Evolutionary conservation across 805 yeast genomes (phyloP), one percentile per base, ranked within the genome.

Genomic region (Ogataea corticis): DNA sequence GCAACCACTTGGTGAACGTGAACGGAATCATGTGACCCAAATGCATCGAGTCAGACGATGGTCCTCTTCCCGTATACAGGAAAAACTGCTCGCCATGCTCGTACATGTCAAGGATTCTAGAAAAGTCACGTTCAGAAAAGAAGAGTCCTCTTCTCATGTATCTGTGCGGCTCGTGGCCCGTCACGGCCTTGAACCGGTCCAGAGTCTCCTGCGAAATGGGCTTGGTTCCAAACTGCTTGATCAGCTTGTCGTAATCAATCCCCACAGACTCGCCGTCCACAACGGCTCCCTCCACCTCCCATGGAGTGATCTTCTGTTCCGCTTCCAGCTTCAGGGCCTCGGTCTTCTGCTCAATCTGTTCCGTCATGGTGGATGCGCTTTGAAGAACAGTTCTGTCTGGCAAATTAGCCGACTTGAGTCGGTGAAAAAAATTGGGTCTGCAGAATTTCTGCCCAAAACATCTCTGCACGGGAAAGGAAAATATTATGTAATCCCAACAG

Each of bases 281-380:
- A 38, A 92, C 95, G 2, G 97, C 98, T 47, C 98, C 99, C 68
- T 87, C 96, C 25, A 94, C 99, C 65, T 94, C 99, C 99, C 99
- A 94, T 39, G 99, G 99, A 1, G 99, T 94, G 49, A 86, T 75
- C 29, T 71, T 74, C 62, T 84, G 91, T 46, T 75, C 82, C 2
- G 56, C 52, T 39, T 43, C 56, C 19, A 58, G 27, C 9, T 49
- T 49, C 23, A 62, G 36, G 3, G 57, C 45, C 38, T 53, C 63
- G 4, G 61, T 50, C 34, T 59, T 52, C 25, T 51, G 38, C 3
- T 40, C 42, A 11, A 61, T 38, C 38, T 60, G 54, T 29, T 58
- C 59, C 14, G 51, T 41, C 54, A 48, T 54, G 15, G 11, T n/a
- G n/a, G 31, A 7, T 28, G 13, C 31, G 31, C 6, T 28, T 4